These are phyloP conservation scores for Aspergillus costaricaensis DNA, from an alignment of 2,329 filamentous ascomycete genomes.

Conservation along the genomic window DNA sequence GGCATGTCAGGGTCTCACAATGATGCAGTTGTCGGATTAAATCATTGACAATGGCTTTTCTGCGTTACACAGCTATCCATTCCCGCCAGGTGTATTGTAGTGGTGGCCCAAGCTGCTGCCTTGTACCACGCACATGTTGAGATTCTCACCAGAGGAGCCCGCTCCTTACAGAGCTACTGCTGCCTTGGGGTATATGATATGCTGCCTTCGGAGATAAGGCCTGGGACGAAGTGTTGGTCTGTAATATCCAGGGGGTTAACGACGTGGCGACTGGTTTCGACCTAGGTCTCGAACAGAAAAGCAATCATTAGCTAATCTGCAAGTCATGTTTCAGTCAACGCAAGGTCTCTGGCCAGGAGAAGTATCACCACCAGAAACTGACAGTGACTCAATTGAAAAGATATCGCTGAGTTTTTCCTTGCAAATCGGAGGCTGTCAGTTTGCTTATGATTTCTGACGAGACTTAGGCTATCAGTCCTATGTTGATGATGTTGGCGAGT, in stretches of 20 bases:
- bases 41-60: neutral
- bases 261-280: neutral
- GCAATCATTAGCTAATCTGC: neutral
- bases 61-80: conserved; percentile 9
- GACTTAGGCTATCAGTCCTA: no score
- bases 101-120: conserved; percentile 7
- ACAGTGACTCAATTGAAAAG: neutral
- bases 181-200: neutral
- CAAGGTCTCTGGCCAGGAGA: neutral
- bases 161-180: neutral
- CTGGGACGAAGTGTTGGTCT: neutral
- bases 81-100: conserved; percentile 1
- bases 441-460: no score
- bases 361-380: neutral
- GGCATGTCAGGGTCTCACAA: neutral
- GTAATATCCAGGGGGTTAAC: neutral
- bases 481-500: no score
- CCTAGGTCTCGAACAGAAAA: neutral
- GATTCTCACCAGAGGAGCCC: neutral
- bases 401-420: neutral
- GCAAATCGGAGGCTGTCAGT: no score
- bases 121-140: conserved; percentile 6
- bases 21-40: neutral
- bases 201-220: neutral
- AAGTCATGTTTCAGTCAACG: neutral